Evolutionary conservation across 2,329 filamentous ascomycete species (phyloP).

Genomic region (Cryphonectria radicalis): DNA sequence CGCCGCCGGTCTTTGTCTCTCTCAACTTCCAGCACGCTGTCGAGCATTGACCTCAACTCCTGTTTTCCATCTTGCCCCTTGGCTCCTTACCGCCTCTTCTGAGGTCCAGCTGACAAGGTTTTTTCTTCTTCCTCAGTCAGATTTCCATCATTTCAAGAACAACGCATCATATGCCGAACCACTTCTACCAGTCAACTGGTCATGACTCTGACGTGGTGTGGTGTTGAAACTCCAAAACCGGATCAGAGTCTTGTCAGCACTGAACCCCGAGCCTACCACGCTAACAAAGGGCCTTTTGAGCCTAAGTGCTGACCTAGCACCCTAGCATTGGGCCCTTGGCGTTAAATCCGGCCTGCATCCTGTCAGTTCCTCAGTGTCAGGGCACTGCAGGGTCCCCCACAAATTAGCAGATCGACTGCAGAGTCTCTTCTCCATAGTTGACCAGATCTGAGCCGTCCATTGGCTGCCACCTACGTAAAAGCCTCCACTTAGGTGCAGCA

Average conservation of each 20-base stretch:
- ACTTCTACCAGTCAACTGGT: background rate
- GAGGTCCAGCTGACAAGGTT: background rate
- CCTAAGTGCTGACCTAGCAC: background rate
- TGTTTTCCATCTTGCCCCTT: background rate
- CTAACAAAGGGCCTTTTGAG: background rate
- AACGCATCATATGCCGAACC: background rate
- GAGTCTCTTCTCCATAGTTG: slow-evolving; percentile 3
- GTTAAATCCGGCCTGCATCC: background rate
- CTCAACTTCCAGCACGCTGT: background rate
- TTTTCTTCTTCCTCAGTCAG: background rate
- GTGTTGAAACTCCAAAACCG: background rate
- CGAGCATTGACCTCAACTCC: background rate
- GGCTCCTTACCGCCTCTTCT: background rate
- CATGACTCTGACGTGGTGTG: background rate
- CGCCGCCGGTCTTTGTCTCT: background rate
- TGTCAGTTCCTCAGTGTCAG: slow-evolving; percentile 5
- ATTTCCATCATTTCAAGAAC: background rate
- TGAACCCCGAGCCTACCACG: background rate
- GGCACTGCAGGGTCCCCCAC: slow-evolving; percentile 15
- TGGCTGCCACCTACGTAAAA: slow-evolving; percentile 22
- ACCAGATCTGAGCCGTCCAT: slow-evolving; percentile 11
- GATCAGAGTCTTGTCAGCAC: slow-evolving; percentile 1
- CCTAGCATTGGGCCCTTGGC: background rate
- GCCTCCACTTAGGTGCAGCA: slow-evolving; percentile 14
- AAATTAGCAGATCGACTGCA: slow-evolving; percentile 13